A percentile compares a stretch with the other conserved stretches of the same genome.
phyloP scores from a whole-genome alignment of 371 early-diverging fungal species.

The Mucor circinelloides region DNA sequence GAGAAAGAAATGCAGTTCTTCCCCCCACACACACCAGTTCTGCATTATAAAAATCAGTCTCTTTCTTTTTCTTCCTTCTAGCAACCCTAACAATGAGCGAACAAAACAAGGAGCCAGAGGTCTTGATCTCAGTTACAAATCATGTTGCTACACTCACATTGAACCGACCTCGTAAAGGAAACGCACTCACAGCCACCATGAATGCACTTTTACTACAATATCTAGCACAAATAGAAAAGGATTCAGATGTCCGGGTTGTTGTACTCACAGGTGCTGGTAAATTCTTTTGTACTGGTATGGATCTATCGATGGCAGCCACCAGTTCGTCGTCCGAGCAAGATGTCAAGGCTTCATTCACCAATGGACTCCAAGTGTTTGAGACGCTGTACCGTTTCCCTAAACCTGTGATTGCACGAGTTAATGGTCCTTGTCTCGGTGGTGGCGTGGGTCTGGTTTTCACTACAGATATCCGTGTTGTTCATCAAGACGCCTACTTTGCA shows the following conservation, averaged over 20 bases:
- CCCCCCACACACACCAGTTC: not conserved
- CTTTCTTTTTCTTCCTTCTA: not conserved
- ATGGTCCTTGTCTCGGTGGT: slow-evolving; percentile 77
- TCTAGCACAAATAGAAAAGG: slow-evolving; percentile 47
- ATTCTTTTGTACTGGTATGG: slow-evolving; percentile 80
- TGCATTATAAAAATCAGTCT: not conserved
- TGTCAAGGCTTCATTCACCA: slow-evolving; percentile 34
- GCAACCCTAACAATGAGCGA: not conserved
- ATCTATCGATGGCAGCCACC: slow-evolving; percentile 45
- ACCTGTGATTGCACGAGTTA: slow-evolving; percentile 67
- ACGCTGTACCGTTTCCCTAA: slow-evolving; percentile 55
- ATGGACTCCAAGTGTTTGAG: slow-evolving; percentile 41
- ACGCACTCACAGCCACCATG: slow-evolving; percentile 63
- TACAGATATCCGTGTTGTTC: slow-evolving; percentile 63
- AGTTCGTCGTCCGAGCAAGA: slow-evolving; percentile 28
- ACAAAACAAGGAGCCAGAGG: slow-evolving; percentile 1
- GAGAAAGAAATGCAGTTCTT: not conserved
- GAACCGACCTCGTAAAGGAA: slow-evolving; percentile 64
- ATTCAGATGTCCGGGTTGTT: slow-evolving; percentile 57
- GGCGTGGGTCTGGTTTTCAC: slow-evolving; percentile 73
- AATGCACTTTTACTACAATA: slow-evolving; percentile 41
- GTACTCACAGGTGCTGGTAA: slow-evolving; percentile 72
- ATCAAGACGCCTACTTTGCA: slow-evolving; percentile 54
- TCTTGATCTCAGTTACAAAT: slow-evolving; percentile 26
- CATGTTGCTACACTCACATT: slow-evolving; percentile 59